phyloP scores from a whole-genome alignment of 139 green algal genomes.

The Nannochloris sp. region DNA sequence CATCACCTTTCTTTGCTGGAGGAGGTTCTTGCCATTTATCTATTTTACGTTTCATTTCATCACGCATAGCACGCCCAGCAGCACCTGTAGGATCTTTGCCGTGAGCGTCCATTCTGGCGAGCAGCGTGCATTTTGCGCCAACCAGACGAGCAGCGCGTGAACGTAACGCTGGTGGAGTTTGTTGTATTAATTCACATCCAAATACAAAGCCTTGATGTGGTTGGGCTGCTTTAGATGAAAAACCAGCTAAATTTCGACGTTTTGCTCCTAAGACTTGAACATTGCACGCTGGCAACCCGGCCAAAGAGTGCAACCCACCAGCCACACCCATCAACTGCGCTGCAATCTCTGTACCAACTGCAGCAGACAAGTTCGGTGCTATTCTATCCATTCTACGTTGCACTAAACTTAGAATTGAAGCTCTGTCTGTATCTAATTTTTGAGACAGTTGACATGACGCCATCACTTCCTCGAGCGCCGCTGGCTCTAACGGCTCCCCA shows the following conservation, averaged over 20 bases:
- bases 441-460: constrained; percentile 70
- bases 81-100: constrained; percentile 40
- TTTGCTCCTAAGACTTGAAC: constrained; percentile 89
- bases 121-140: constrained; percentile 81
- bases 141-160: constrained; percentile 69
- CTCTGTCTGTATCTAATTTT: constrained; percentile 80
- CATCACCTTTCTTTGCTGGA: constrained; percentile 76
- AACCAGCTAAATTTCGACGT: constrained; percentile 74
- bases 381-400: constrained; percentile 80
- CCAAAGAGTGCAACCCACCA: constrained; percentile 76
- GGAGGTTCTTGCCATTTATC: constrained; percentile 98
- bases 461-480: constrained; percentile 47
- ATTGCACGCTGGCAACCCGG: constrained; percentile 91
- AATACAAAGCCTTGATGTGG: constrained; percentile 79
- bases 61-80: constrained; percentile 38
- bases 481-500: constrained; percentile 58
- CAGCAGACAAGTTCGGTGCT: constrained; percentile 88
- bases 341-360: constrained; percentile 82
- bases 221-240: constrained; percentile 54
- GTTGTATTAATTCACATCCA: constrained; percentile 47
- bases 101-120: constrained; percentile 89
- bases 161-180: constrained; percentile 70
- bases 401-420: constrained; percentile 74
- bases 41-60: constrained; percentile 86
- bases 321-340: constrained; percentile 89